Evolutionary conservation across 2,329 filamentous ascomycete species (phyloP).

Genomic region (Pseudogymnoascus sp.): DNA sequence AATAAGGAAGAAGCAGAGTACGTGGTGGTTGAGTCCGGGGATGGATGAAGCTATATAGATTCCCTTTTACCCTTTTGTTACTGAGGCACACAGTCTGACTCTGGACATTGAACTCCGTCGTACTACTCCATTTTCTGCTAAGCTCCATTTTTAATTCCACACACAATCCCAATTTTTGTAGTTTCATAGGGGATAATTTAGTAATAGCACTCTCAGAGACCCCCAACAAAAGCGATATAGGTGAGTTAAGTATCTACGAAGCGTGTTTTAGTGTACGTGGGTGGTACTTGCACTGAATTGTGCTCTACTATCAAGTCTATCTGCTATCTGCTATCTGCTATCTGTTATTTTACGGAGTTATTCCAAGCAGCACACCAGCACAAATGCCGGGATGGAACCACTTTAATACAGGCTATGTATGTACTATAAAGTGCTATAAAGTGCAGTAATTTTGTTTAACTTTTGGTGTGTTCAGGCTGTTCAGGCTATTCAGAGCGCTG

Average conservation of each 20-base stretch:
- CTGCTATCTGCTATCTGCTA: not conserved
- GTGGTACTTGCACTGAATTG: too few species aligned
- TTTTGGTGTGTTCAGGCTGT: not conserved
- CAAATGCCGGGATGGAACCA: not conserved
- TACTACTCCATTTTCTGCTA: not conserved
- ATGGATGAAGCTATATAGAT: not conserved
- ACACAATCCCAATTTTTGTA: not conserved
- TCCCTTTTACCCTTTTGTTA: not conserved
- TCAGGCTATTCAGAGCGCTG: not conserved
- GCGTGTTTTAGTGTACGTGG: too few species aligned
- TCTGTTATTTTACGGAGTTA: not conserved
- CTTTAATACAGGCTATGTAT: not conserved
- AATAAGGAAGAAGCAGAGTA: not conserved
- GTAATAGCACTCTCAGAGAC: not conserved
- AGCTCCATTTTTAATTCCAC: not conserved
- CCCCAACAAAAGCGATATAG: not conserved
- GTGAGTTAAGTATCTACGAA: not conserved
- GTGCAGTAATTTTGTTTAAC: not conserved
- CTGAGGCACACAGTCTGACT: not conserved
- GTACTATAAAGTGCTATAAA: too few species aligned
- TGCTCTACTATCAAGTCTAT: not conserved
- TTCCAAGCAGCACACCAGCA: not conserved
- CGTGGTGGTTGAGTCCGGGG: not conserved
- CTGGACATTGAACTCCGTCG: not conserved
- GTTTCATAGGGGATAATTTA: not conserved